Evolutionary conservation across 2,329 filamentous ascomycete genomes (phyloP).

Genomic region (Colletotrichum australisinense): DNA sequence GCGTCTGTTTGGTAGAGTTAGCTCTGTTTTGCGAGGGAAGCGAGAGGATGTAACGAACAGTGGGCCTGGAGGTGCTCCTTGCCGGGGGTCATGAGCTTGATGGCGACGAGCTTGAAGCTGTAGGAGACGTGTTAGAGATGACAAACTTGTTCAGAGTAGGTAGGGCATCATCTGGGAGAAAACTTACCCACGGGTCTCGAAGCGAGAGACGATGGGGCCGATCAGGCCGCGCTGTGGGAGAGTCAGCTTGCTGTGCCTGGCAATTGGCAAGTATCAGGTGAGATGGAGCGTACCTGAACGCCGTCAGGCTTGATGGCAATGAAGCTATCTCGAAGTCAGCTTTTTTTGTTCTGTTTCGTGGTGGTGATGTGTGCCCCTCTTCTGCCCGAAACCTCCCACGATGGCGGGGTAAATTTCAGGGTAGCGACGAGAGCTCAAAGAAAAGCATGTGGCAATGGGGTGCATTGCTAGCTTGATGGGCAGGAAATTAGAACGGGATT

Average conservation of each 20-base stretch:
- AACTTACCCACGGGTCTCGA: slow-evolving; percentile 91
- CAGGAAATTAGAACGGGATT: slow-evolving; percentile 31
- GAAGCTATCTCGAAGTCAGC: slow-evolving; percentile 73
- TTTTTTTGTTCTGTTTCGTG: slow-evolving; percentile 6
- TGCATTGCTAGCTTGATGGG: slow-evolving; percentile 33
- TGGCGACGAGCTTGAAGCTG: slow-evolving; percentile 97
- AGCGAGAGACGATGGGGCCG: slow-evolving; percentile 97
- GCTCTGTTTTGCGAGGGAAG: slow-evolving; percentile 35
- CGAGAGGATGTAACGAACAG: slow-evolving; percentile 65
- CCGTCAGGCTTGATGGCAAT: slow-evolving; percentile 99
- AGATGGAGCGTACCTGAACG: slow-evolving; percentile 80
- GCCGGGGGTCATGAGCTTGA: slow-evolving; percentile 92
- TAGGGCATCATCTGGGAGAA: background rate
- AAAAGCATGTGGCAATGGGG: slow-evolving; percentile 11
- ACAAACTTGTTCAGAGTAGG: background rate
- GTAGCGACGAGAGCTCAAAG: slow-evolving; percentile 3
- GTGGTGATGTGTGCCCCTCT: slow-evolving; percentile 30
- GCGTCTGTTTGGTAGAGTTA: slow-evolving; percentile 65
- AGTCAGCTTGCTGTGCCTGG: slow-evolving; percentile 22
- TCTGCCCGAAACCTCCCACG: slow-evolving; percentile 30
- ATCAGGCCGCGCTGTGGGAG: slow-evolving; percentile 86
- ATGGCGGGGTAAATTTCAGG: slow-evolving; percentile 47
- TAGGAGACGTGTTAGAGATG: slow-evolving; percentile 24
- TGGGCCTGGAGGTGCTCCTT: slow-evolving; percentile 98
- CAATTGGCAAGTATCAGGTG: slow-evolving; percentile 20